Base-by-base conservation (phyloP, 2,329 filamentous ascomycete genomes). In the Pseudofabraea citricarpa region DNA sequence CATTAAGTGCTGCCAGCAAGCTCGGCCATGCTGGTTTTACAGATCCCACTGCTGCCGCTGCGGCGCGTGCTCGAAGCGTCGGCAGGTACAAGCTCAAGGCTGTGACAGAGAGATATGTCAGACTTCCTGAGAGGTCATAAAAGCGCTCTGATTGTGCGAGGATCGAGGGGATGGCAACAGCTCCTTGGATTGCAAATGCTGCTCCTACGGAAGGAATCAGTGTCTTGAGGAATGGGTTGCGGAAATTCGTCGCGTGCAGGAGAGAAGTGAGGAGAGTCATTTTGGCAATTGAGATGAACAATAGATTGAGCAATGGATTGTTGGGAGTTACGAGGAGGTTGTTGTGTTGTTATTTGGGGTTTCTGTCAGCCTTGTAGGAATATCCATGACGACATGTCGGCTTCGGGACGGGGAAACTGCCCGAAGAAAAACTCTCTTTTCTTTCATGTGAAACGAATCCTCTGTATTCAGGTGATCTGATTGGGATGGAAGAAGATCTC, bases 71-170 rank as follows among this genome's bases (percentile, higher is more conserved):
- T 32, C 79, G 69, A 43, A 83, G 64, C 3, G 73, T 71, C 1
- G 81, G 81, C 13, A 85, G 67, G 50, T 77, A 79, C 13, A 86
- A 66, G 46, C 74, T 79, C 21, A 85, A 61, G 0, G 77, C 74
- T 12, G 78, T 79, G 58, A 81, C 81, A 42, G 78, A 77, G 27
- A 86, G 69, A 57, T 83, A 84, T 2, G 82, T 85, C 23, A 83
- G 56, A 12, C 79, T 81, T 37, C 83, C 83, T 2, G 79, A 82
- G 37, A 83, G 61, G 58, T 87, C 83, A 59, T 83, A 87, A 68
- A 83, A 84, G 27, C 77, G 74, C 56, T 87, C 83, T 6, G 77
- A 75, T 54, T 79, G 72, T 23, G 69, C 66, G 20, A 72, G 50
- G 47, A 84, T 77, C 5, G 79, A 83, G 5, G 83, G 83, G 2